Conservation (phyloP, 2,329 filamentous ascomycete species). For the Talaromyces albobiverticillius region DNA sequence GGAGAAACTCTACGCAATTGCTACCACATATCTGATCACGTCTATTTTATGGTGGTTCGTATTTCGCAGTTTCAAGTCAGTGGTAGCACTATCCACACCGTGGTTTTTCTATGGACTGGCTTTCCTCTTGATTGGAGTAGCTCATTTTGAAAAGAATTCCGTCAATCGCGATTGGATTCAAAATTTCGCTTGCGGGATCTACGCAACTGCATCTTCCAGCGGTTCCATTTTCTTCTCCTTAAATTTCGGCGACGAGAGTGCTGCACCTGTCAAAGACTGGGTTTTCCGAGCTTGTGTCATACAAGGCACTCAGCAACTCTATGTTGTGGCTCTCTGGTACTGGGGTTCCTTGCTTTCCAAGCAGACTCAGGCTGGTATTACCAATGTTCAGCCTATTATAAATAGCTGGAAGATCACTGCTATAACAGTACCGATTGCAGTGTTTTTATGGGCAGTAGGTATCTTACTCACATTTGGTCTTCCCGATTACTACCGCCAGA, state of each 20-base stretch:
- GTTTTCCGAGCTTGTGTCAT: slow-evolving; percentile 66
- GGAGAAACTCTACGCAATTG: slow-evolving; percentile 59
- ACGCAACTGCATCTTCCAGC: slow-evolving; percentile 61
- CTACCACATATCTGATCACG: slow-evolving; percentile 56
- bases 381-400: slow-evolving; percentile 36
- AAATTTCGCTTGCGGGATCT: slow-evolving; percentile 60
- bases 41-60: slow-evolving; percentile 63
- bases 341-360: slow-evolving; percentile 51
- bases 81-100: slow-evolving; percentile 58
- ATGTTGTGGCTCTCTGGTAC: slow-evolving; percentile 64
- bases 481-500: slow-evolving; percentile 64
- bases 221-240: slow-evolving; percentile 65
- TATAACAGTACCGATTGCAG: slow-evolving; percentile 57
- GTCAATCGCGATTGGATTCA: slow-evolving; percentile 53
- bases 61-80: slow-evolving; percentile 57
- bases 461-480: slow-evolving; percentile 58
- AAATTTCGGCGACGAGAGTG: slow-evolving; percentile 65
- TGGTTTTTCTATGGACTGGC: slow-evolving; percentile 63
- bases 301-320: slow-evolving; percentile 65
- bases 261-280: slow-evolving; percentile 62
- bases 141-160: slow-evolving; percentile 50
- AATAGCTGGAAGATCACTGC: slow-evolving; percentile 49
- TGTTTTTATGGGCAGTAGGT: slow-evolving; percentile 57
- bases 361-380: slow-evolving; percentile 39
- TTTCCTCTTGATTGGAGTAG: slow-evolving; percentile 62